Evolutionary conservation across 768 basidiomycete genomes (phyloP).

Genomic region (Chalciporus pseudorubinellus): DNA sequence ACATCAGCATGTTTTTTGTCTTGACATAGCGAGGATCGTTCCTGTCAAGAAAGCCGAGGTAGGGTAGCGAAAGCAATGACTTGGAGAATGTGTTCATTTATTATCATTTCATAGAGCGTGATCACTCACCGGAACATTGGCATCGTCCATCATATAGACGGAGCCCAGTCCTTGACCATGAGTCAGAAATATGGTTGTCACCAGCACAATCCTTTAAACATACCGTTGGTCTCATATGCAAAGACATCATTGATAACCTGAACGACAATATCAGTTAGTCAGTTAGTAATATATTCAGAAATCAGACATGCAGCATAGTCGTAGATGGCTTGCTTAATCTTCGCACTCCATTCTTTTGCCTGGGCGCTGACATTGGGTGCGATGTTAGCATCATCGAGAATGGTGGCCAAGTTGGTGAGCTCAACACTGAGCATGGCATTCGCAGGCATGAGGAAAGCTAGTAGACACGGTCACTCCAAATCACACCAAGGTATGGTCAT

Average conservation of each 20-base stretch:
- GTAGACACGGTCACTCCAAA: neutral
- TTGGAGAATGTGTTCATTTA: constrained; percentile 24
- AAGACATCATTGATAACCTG: constrained; percentile 65
- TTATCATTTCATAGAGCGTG: neutral
- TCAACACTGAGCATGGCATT: constrained; percentile 85
- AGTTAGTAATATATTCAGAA: neutral
- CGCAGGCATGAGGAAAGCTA: constrained; percentile 74
- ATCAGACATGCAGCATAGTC: constrained; percentile 48
- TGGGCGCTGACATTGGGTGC: constrained; percentile 49
- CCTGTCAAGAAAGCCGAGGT: constrained; percentile 72
- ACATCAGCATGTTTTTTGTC: constrained; percentile 63
- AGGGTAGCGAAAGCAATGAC: constrained; percentile 78
- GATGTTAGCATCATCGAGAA: constrained; percentile 52
- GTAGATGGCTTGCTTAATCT: constrained; percentile 62
- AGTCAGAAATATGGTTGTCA: neutral
- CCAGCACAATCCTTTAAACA: constrained; percentile 1
- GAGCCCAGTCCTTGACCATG: constrained; percentile 54
- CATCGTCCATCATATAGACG: constrained; percentile 81
- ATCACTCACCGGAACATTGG: constrained; percentile 70
- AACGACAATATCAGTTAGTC: neutral
- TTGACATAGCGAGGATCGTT: constrained; percentile 55
- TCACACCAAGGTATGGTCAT: neutral
- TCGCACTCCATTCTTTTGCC: constrained; percentile 56
- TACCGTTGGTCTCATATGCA: constrained; percentile 77
- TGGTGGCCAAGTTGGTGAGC: constrained; percentile 53